A percentile compares a stretch with the other conserved stretches of the same genome.
phyloP scores from a whole-genome alignment of 31 red algal genomes.

The Porphyra umbilicalis region DNA sequence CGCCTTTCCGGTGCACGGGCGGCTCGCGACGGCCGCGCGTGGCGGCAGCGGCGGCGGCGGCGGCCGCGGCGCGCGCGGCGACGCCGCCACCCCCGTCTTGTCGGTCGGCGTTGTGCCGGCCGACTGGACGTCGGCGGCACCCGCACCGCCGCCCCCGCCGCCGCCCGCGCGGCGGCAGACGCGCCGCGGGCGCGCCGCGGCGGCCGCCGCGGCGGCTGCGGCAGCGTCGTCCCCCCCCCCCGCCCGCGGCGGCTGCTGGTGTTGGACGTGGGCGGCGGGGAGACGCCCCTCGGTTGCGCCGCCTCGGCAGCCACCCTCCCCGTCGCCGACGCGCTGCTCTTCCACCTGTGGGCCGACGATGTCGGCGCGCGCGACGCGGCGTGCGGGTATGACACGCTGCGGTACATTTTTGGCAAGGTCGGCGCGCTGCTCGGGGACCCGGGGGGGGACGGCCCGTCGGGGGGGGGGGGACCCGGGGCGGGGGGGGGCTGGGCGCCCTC shows the following conservation, averaged over 20 bases:
- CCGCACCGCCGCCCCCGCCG: background rate
- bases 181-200: background rate
- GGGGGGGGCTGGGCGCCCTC: background rate
- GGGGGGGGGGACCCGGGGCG: too few relatives aligned
- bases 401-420: background rate
- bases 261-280: background rate
- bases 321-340: background rate
- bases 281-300: background rate
- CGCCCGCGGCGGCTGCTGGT: background rate
- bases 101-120: background rate
- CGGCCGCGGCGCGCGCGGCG: too few relatives aligned
- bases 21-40: too few relatives aligned
- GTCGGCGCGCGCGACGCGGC: background rate
- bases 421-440: background rate
- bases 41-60: too few relatives aligned
- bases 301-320: background rate
- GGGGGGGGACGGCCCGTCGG: background rate
- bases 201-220: background rate
- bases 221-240: background rate
- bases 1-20: slow-evolving; percentile 32
- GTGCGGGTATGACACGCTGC: background rate
- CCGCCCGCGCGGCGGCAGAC: background rate
- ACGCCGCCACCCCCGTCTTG: too few relatives aligned
- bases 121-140: background rate
- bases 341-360: background rate